Evolutionary conservation across 1,284 basidiomycete genomes (phyloP).

Genomic region (Acaromyces ingoldii): DNA sequence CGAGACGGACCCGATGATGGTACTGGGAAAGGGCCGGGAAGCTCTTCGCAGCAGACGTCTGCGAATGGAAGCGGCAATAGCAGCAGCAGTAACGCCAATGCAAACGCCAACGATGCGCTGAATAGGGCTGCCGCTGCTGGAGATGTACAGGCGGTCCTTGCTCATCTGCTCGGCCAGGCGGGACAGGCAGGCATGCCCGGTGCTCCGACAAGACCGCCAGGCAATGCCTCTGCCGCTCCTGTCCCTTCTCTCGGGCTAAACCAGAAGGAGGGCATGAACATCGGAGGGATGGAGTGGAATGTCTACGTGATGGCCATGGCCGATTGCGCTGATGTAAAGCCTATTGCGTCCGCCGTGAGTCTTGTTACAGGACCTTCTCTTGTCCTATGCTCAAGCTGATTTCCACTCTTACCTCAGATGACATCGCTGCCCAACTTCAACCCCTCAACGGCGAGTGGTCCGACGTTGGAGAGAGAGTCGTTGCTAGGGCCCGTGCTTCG

Average conservation of each 20-base stretch:
- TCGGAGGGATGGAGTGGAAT: conserved; percentile 65
- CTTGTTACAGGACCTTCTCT: background rate
- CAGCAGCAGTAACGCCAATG: background rate
- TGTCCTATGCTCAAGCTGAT: too few species aligned
- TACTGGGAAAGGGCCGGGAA: too few species aligned
- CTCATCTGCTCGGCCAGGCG: conserved; percentile 27
- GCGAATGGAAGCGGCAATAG: background rate
- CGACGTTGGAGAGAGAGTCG: conserved; percentile 46
- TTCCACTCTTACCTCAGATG: conserved; percentile 53
- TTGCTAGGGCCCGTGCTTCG: conserved; percentile 43
- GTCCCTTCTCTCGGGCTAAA: too few species aligned
- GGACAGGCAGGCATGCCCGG: conserved; percentile 21
- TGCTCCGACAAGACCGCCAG: conserved; percentile 3
- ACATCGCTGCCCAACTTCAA: conserved; percentile 69
- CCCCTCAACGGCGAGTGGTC: conserved; percentile 60
- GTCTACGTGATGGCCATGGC: conserved; percentile 75
- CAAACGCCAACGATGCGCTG: conserved; percentile 1
- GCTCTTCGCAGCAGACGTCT: background rate
- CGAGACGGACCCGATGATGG: conserved; percentile 24
- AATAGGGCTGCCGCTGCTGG: conserved; percentile 22
- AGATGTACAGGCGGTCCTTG: conserved; percentile 37
- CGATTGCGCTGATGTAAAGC: conserved; percentile 72
- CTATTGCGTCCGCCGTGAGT: conserved; percentile 67
- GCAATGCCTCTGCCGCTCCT: too few species aligned
- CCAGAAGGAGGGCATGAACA: conserved; percentile 40